phyloP scores from a whole-genome alignment of 495 filamentous ascomycete species.

The Annulohypoxylon maeteangense region DNA sequence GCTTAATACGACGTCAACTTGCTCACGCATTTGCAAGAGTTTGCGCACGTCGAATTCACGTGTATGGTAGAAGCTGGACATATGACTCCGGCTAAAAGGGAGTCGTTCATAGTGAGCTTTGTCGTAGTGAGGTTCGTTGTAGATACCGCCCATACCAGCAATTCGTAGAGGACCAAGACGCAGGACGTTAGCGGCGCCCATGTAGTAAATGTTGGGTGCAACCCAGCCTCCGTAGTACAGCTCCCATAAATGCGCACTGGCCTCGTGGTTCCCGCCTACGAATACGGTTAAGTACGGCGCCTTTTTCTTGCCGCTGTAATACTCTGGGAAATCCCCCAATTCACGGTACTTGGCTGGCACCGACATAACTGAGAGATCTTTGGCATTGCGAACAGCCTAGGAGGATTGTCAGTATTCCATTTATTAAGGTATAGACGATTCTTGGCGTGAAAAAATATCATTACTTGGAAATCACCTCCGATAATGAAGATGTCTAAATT shows the following conservation, averaged over 20 bases:
- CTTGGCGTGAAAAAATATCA: not conserved
- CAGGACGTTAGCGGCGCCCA: conserved; percentile 90
- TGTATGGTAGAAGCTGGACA: conserved; percentile 85
- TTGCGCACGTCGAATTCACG: conserved; percentile 92
- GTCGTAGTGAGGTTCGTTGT: conserved; percentile 85
- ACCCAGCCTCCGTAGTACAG: conserved; percentile 98
- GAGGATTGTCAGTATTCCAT: not conserved
- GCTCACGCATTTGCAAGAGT: conserved; percentile 81
- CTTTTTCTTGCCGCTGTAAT: conserved; percentile 79
- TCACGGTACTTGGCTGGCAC: conserved; percentile 84
- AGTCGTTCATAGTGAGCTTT: conserved; percentile 86
- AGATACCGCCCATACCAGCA: conserved; percentile 91
- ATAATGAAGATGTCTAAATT: conserved; percentile 86
- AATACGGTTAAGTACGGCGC: conserved; percentile 94
- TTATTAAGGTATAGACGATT: conserved; percentile 38
- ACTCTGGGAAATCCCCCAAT: conserved; percentile 90
- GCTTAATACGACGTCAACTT: conserved; percentile 88
- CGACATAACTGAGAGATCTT: conserved; percentile 86
- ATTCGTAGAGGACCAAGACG: conserved; percentile 86
- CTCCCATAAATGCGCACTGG: conserved; percentile 85
- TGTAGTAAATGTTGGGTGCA: conserved; percentile 94
- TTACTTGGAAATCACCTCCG: conserved; percentile 88
- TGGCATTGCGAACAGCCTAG: conserved; percentile 81
- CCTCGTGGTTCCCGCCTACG: conserved; percentile 94
- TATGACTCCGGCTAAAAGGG: conserved; percentile 78